phyloP scores from a whole-genome alignment of 257 asterid genomes.

The Leonotis leonurus region DNA sequence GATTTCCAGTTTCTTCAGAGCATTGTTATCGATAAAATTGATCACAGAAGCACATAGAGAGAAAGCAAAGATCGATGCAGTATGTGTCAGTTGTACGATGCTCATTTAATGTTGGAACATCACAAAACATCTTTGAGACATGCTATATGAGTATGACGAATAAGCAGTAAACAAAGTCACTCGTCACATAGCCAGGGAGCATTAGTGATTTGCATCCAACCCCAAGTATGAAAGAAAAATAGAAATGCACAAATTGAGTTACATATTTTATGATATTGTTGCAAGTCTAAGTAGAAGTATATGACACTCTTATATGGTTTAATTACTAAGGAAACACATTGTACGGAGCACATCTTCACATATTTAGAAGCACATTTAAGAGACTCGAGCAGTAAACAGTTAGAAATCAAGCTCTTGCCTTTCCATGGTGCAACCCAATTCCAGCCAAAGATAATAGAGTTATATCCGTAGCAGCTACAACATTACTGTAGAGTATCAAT shows the following conservation, averaged over 20 bases:
- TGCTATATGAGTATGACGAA: background rate
- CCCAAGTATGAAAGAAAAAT: constrained; percentile 2
- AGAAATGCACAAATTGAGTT: constrained; percentile 5
- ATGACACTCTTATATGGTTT: constrained; percentile 2
- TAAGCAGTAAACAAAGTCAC: background rate
- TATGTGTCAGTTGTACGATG: constrained; percentile 5
- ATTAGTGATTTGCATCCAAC: background rate
- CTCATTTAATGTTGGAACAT: constrained; percentile 5
- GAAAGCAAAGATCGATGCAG: background rate
- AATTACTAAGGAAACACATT: background rate
- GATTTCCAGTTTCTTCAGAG: constrained; percentile 3
- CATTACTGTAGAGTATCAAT: constrained; percentile 67
- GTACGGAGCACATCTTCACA: constrained; percentile 4
- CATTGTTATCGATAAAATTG: background rate
- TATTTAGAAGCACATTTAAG: constrained; percentile 4
- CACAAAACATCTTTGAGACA: background rate
- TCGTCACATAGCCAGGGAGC: constrained; percentile 7
- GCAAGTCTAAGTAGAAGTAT: background rate
- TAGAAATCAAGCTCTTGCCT: constrained; percentile 47
- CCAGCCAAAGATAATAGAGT: constrained; percentile 95
- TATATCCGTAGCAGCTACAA: constrained; percentile 95
- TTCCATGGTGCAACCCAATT: constrained; percentile 74
- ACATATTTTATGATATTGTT: background rate
- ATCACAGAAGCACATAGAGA: background rate
- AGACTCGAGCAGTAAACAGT: constrained; percentile 14